These are phyloP conservation scores for Dendrocalamus latiflorus DNA, from an alignment of 202 grass and related monocot genomes.

Conservation along the genomic window DNA sequence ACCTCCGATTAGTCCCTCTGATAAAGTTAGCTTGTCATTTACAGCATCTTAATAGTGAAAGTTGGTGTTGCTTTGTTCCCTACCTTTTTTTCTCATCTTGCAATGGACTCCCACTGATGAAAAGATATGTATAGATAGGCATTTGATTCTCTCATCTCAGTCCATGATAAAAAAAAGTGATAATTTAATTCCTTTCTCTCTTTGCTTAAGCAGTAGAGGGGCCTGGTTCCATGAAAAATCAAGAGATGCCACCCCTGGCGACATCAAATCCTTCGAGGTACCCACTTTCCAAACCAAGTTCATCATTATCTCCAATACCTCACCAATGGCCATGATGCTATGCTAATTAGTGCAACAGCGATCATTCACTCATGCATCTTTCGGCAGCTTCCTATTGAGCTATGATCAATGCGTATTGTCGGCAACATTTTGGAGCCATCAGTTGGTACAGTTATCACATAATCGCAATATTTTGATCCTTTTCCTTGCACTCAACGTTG, in stretches of 20 bases:
- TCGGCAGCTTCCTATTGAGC: constrained; percentile 3
- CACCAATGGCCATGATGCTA: constrained; percentile 15
- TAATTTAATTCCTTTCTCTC: constrained; percentile 26
- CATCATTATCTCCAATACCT: constrained; percentile 66
- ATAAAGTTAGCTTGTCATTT: constrained; percentile 55
- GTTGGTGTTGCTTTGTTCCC: constrained; percentile 54
- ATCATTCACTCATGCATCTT: constrained; percentile 41
- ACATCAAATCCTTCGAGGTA: constrained; percentile 79
- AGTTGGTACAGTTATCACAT: constrained; percentile 9
- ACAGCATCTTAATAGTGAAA: constrained; percentile 72
- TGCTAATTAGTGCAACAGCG: constrained; percentile 35
- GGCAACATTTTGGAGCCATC: constrained; percentile 9
- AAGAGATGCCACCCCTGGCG: constrained; percentile 61
- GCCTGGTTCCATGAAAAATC: constrained; percentile 74
- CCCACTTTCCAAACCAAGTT: background rate
- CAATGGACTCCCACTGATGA: constrained; percentile 74
- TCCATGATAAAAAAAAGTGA: constrained; percentile 25
- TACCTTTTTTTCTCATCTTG: constrained; percentile 22
- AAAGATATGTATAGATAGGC: constrained; percentile 48
- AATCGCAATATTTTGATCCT: constrained; percentile 6
- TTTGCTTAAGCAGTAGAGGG: constrained; percentile 51
- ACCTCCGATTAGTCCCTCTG: constrained; percentile 29
- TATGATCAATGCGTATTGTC: constrained; percentile 37
- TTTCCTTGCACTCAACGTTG: background rate
- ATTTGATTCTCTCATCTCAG: constrained; percentile 59